Evolutionary conservation across 495 filamentous ascomycete genomes (phyloP).

Genomic region (Penicillium desertorum): DNA sequence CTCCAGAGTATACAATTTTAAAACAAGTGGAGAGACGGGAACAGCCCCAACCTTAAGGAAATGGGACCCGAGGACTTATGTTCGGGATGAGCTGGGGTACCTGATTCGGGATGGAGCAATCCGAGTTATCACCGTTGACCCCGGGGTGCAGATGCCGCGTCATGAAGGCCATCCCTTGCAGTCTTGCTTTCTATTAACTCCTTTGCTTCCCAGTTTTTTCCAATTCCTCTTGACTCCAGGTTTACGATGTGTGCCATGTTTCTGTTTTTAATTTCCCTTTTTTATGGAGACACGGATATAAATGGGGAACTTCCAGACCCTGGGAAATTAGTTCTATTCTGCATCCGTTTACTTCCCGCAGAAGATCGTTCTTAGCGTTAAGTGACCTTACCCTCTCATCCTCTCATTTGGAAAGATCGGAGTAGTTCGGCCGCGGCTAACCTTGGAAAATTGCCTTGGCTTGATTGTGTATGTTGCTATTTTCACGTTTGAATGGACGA

Average conservation of each 20-base stretch:
- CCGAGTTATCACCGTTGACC: not conserved
- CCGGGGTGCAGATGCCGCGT: slow-evolving; percentile 3
- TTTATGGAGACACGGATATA: slow-evolving; percentile 19
- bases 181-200: not conserved
- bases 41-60: slow-evolving; percentile 22
- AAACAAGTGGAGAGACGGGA: slow-evolving; percentile 13
- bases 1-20: too few species aligned
- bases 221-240: not conserved
- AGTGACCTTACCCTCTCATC: not conserved
- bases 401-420: slow-evolving; percentile 10
- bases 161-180: slow-evolving; percentile 10
- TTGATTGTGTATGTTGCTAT: not conserved
- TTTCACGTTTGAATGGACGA: slow-evolving; percentile 11
- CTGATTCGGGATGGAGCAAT: not conserved
- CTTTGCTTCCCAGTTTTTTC: not conserved
- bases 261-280: slow-evolving; percentile 2
- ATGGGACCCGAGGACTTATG: slow-evolving; percentile 12
- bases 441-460: slow-evolving; percentile 9
- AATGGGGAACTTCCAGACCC: slow-evolving; percentile 9
- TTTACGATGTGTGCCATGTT: not conserved
- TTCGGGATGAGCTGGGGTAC: slow-evolving; percentile 5
- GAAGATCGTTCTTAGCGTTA: slow-evolving; percentile 16
- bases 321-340: not conserved
- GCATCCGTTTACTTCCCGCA: slow-evolving; percentile 3
- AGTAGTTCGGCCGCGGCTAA: slow-evolving; percentile 20